phyloP scores from a whole-genome alignment of 495 filamentous ascomycete species.

The Annulohypoxylon stygium region DNA sequence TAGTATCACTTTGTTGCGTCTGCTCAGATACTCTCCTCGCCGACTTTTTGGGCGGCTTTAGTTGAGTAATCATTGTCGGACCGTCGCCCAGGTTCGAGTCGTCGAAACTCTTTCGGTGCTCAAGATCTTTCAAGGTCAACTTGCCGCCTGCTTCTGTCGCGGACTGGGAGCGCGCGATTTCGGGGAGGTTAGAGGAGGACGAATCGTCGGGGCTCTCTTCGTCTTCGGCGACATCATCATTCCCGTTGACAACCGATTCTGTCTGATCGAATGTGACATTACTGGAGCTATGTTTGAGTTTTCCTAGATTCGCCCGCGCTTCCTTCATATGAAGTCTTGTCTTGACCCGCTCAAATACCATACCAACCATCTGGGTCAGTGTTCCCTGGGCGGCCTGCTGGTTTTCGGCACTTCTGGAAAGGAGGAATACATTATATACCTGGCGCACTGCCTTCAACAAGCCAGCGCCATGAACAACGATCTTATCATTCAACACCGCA shows the following conservation, averaged over 20 bases:
- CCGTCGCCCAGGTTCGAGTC: slow-evolving; percentile 91
- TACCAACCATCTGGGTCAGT: slow-evolving; percentile 97
- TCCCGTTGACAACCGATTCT: slow-evolving; percentile 54
- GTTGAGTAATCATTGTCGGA: slow-evolving; percentile 90
- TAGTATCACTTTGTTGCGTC: slow-evolving; percentile 64
- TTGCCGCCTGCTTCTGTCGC: slow-evolving; percentile 72
- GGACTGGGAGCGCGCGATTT: slow-evolving; percentile 65
- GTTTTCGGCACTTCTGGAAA: slow-evolving; percentile 89
- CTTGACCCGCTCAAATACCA: slow-evolving; percentile 95
- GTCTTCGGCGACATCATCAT: slow-evolving; percentile 51
- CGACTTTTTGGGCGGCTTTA: slow-evolving; percentile 68
- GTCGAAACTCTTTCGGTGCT: slow-evolving; percentile 93
- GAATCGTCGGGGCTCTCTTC: slow-evolving; percentile 58
- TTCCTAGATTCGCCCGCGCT: slow-evolving; percentile 66
- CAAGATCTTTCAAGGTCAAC: slow-evolving; percentile 94
- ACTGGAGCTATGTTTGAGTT: slow-evolving; percentile 61
- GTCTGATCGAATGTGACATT: slow-evolving; percentile 60
- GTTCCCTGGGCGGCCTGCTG: slow-evolving; percentile 98
- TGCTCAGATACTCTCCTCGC: slow-evolving; percentile 71
- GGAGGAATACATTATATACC: slow-evolving; percentile 98
- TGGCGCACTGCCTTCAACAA: slow-evolving; percentile 97
- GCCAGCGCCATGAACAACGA: slow-evolving; percentile 96
- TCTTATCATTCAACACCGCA: slow-evolving; percentile 97
- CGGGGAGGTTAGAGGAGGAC: slow-evolving; percentile 61
- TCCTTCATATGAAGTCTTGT: slow-evolving; percentile 90